Evolutionary conservation across 371 early-diverging fungal species (phyloP).

Genomic region (Apophysomyces variabilis): DNA sequence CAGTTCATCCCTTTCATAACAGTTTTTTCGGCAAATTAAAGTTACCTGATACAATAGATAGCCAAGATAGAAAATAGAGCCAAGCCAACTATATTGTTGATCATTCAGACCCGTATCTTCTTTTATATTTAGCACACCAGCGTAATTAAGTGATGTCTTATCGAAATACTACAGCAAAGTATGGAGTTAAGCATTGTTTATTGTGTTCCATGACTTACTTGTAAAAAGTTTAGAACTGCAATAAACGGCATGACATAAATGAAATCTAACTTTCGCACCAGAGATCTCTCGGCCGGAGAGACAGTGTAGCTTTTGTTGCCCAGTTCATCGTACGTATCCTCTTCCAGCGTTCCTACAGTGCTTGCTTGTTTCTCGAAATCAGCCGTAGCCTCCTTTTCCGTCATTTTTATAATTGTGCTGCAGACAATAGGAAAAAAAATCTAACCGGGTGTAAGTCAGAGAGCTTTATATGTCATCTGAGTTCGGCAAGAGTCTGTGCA

Average conservation of each 20-base stretch:
- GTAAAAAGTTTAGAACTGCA: constrained; percentile 32
- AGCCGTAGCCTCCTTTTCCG: neutral
- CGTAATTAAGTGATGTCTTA: constrained; percentile 21
- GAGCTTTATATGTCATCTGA: neutral
- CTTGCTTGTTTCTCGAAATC: neutral
- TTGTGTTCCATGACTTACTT: constrained; percentile 16
- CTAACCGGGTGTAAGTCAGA: neutral
- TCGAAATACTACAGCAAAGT: constrained; percentile 20
- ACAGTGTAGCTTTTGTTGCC: neutral
- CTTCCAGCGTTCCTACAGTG: neutral
- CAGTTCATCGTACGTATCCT: neutral
- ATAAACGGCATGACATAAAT: constrained; percentile 39
- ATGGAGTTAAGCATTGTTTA: neutral
- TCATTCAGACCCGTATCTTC: constrained; percentile 19
- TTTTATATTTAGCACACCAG: constrained; percentile 23
- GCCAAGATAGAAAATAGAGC: constrained; percentile 28
- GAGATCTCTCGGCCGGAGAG: constrained; percentile 17
- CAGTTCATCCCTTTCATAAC: neutral
- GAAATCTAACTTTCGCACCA: constrained; percentile 32
- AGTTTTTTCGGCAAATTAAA: neutral
- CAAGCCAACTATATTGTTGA: constrained; percentile 20
- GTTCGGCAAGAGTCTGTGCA: neutral
- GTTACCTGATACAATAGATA: constrained; percentile 24
- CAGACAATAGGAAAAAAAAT: neutral
- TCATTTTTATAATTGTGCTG: neutral